Conservation (phyloP, 1,284 basidiomycete genomes). For the Phellinidium pouzarii region DNA sequence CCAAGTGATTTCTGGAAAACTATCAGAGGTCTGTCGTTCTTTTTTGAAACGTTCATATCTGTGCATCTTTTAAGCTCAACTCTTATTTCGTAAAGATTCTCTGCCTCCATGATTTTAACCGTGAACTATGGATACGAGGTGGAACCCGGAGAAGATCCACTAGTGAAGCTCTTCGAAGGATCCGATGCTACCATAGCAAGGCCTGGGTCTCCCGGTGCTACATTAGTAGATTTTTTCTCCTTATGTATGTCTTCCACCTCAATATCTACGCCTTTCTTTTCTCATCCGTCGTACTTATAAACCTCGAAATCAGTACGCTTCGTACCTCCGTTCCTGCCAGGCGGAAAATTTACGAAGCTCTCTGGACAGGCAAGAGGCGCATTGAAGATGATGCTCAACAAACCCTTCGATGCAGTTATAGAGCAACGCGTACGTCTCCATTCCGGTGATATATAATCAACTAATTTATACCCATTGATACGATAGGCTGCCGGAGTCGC, state of each 20-base stretch:
- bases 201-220: conserved; percentile 11
- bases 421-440: conserved; percentile 1
- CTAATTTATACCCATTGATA: neutral
- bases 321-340: conserved; percentile 12
- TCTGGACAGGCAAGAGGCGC: conserved; percentile 4
- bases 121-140: conserved; percentile 14
- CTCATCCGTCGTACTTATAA: neutral
- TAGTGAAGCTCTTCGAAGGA: conserved; percentile 14
- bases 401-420: conserved; percentile 9
- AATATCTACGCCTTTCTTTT: neutral
- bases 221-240: conserved; percentile 12
- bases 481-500: conserved; percentile 9
- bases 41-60: neutral
- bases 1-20: conserved; percentile 24
- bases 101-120: conserved; percentile 11
- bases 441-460: neutral
- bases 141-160: conserved; percentile 27
- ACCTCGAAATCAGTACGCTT: conserved; percentile 16
- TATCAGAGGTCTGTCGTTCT: conserved; percentile 22
- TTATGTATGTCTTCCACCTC: conserved; percentile 2
- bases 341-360: conserved; percentile 6
- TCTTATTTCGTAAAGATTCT: neutral
- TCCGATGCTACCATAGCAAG: conserved; percentile 2
- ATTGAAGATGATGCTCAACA: conserved; percentile 2
- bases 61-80: too few relatives aligned